Evolutionary conservation across 2,329 filamentous ascomycete genomes (phyloP), one percentile per base, ranked within the genome.

Genomic region (Curvularia sp.): DNA sequence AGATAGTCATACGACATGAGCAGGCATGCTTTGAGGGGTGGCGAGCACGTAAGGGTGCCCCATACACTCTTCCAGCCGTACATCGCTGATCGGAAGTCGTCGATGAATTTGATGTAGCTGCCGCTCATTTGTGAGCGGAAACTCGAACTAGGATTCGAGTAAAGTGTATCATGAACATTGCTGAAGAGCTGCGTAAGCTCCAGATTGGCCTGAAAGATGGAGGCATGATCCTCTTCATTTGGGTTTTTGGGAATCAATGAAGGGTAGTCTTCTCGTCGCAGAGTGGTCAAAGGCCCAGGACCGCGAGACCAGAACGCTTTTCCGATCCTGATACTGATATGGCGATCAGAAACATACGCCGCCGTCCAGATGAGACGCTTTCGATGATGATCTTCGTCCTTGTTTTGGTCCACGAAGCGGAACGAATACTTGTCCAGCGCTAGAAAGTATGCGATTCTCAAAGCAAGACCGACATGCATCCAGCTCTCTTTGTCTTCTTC

Each of bases 291-390:
- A 0, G 88, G 88, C 0, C 88, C 88, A 0, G 89, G 89, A 0
- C 89, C 89, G 60, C 89, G 82, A 42, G 88, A 89, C 89, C 89
- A 92, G 69, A 91, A 92, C 0, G 88, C 89, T 62, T 88, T 86
- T 9, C 89, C 89, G 38, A 91, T 85, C 5, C 89, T 82, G 30
- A 91, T 89, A 8, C 88, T 90, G 12, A 91, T 89, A 62, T 76
- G 73, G 4, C 73, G 67, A 47, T 76, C 73, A 4, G 64, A 72
- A n/a, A 71, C 63, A 54, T 69, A 74, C 65, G 71, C 71, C 75
- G 84, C 84, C 15, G 88, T 87, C 89, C 89, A 91, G 0, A 88
- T 87, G 24, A 91, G 80, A 20, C 88, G 81, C 61, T 88, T 88
- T 12, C 89, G 84, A 64, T 85, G 84, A 67, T 87, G 85, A 20